phyloP scores from a whole-genome alignment of 306 rosid genomes.

The Cicer chorassanicum region DNA sequence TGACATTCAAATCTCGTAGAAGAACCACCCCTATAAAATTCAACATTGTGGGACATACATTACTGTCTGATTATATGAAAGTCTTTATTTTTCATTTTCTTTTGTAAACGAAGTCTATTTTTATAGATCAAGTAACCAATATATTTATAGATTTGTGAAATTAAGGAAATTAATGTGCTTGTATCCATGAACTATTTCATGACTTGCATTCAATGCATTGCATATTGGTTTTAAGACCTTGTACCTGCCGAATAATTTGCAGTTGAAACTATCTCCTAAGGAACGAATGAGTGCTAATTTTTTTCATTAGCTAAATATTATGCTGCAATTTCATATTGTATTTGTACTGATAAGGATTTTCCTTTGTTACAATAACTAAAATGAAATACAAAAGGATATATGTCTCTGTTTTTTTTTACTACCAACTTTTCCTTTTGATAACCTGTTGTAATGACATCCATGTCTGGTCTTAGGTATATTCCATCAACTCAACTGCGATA shows the following conservation, averaged over 20 bases:
- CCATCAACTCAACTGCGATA: neutral
- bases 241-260: neutral
- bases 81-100: neutral
- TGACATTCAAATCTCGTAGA: constrained; percentile 2
- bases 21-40: constrained; percentile 6
- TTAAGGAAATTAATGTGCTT: neutral
- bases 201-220: too few species aligned
- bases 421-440: neutral
- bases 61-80: neutral
- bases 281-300: constrained; percentile 1
- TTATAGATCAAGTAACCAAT: neutral
- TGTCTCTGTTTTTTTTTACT: neutral
- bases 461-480: too few species aligned
- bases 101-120: neutral
- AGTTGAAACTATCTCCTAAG: neutral
- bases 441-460: neutral
- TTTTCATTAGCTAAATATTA: too few species aligned
- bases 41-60: neutral
- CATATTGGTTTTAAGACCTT: neutral
- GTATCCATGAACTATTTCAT: too few species aligned
- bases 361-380: neutral
- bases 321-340: too few species aligned
- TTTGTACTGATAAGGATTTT: neutral
- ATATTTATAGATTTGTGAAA: neutral
- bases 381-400: neutral